phyloP scores from a whole-genome alignment of 257 asterid species.

The Eucommia ulmoides region DNA sequence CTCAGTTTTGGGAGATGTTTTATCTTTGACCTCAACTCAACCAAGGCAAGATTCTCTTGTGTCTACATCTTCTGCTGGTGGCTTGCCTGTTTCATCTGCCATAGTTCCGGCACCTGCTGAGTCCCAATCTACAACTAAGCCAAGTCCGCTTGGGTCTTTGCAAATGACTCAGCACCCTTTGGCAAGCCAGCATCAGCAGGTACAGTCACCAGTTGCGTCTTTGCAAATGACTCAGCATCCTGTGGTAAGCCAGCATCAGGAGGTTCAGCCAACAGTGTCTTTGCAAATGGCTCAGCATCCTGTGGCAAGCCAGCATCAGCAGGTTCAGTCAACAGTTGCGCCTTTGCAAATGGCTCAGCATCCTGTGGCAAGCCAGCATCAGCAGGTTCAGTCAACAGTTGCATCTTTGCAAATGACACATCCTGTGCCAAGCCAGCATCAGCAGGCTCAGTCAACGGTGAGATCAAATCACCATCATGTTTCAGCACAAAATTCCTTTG shows the following conservation, averaged over 20 bases:
- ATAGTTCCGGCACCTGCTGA: constrained; percentile 26
- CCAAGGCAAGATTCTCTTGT: constrained; percentile 28
- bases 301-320: too few relatives aligned
- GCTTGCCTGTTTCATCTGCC: constrained; percentile 29
- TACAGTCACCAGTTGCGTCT: too few relatives aligned
- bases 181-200: too few relatives aligned
- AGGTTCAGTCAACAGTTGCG: too few relatives aligned
- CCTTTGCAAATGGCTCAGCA: too few relatives aligned
- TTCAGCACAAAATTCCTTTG: constrained; percentile 28
- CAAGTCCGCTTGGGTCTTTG: constrained; percentile 14
- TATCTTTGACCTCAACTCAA: constrained; percentile 38
- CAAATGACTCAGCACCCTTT: too few relatives aligned
- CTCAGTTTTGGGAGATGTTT: constrained; percentile 51
- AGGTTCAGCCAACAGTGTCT: too few relatives aligned
- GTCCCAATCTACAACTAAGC: constrained; percentile 32
- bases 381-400: too few relatives aligned
- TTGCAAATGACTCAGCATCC: constrained; percentile 41
- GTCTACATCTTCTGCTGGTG: constrained; percentile 24
- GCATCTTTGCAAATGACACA: too few relatives aligned
- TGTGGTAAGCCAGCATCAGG: too few relatives aligned
- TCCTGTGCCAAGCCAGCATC: constrained; percentile 33
- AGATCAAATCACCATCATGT: constrained; percentile 41
- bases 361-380: constrained; percentile 24
- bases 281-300: too few relatives aligned
- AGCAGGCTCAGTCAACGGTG: constrained; percentile 33